Conservation (phyloP, 441 rosid species). For the Arabidopsis hybrid region DNA sequence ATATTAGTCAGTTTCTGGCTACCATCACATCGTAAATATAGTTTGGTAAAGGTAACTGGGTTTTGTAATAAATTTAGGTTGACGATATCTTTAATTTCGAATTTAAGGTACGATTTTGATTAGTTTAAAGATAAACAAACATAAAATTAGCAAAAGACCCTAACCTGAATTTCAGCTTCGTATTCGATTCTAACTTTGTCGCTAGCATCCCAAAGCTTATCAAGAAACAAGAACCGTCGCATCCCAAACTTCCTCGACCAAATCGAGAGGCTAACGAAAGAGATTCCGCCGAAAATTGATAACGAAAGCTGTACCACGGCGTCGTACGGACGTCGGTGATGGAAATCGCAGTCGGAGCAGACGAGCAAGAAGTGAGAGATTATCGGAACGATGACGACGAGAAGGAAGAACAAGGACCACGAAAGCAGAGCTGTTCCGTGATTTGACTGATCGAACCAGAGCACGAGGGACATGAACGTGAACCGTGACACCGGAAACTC, state of each 20-base stretch:
- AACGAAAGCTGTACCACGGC: conserved; percentile 73
- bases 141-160: background rate
- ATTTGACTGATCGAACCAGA: conserved; percentile 67
- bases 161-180: conserved; percentile 68
- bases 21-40: conserved; percentile 23
- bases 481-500: conserved; percentile 34
- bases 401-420: conserved; percentile 75
- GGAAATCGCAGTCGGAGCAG: conserved; percentile 68
- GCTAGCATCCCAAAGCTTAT: conserved; percentile 62
- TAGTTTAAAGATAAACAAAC: too few species aligned
- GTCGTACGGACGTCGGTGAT: conserved; percentile 81
- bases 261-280: conserved; percentile 62
- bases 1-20: background rate
- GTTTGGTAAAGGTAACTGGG: conserved; percentile 24
- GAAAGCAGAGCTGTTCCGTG: conserved; percentile 59
- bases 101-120: background rate
- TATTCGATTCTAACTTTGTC: conserved; percentile 63
- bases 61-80: background rate
- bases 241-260: conserved; percentile 87
- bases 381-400: conserved; percentile 64
- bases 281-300: conserved; percentile 67
- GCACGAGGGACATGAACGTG: conserved; percentile 39
- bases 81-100: background rate
- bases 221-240: conserved; percentile 69
- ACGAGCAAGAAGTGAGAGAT: conserved; percentile 72